phyloP scores from a whole-genome alignment of 768 basidiomycete genomes.

The Mycena amicta region DNA sequence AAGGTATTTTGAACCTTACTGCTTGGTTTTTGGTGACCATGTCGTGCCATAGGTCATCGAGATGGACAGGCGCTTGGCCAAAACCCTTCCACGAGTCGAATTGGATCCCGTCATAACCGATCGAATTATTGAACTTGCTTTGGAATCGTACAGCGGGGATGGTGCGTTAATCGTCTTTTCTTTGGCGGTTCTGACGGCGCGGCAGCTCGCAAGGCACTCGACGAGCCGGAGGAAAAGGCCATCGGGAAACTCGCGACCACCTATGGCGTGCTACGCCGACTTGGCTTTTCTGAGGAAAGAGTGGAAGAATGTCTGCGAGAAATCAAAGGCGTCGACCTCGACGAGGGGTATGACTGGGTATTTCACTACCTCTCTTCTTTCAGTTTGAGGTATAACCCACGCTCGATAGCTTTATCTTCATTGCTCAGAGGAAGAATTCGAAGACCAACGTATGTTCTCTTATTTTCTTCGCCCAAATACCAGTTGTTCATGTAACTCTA shows the following conservation, averaged over 20 bases:
- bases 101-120: slow-evolving; percentile 61
- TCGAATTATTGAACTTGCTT: slow-evolving; percentile 57
- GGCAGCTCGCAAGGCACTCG: slow-evolving; percentile 34
- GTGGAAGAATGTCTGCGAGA: slow-evolving; percentile 72
- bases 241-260: slow-evolving; percentile 73
- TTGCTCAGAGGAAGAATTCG: slow-evolving; percentile 63
- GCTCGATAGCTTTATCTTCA: slow-evolving; percentile 68
- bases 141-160: slow-evolving; percentile 35
- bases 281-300: slow-evolving; percentile 72
- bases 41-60: slow-evolving; percentile 67
- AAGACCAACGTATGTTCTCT: too few species aligned
- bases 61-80: slow-evolving; percentile 75
- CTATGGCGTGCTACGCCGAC: slow-evolving; percentile 76
- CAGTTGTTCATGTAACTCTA: too few species aligned
- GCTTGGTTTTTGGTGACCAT: slow-evolving; percentile 23
- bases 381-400: slow-evolving; percentile 2
- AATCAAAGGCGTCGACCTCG: slow-evolving; percentile 72
- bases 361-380: slow-evolving; percentile 23
- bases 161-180: slow-evolving; percentile 27
- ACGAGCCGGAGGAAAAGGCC: slow-evolving; percentile 72
- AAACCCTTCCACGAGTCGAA: slow-evolving; percentile 61
- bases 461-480: too few species aligned
- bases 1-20: slow-evolving; percentile 52
- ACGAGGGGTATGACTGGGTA: slow-evolving; percentile 93
- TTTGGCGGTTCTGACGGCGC: neutral